Evolutionary conservation across 345 rosid genomes (phyloP).

Genomic region (Microcos paniculata): DNA sequence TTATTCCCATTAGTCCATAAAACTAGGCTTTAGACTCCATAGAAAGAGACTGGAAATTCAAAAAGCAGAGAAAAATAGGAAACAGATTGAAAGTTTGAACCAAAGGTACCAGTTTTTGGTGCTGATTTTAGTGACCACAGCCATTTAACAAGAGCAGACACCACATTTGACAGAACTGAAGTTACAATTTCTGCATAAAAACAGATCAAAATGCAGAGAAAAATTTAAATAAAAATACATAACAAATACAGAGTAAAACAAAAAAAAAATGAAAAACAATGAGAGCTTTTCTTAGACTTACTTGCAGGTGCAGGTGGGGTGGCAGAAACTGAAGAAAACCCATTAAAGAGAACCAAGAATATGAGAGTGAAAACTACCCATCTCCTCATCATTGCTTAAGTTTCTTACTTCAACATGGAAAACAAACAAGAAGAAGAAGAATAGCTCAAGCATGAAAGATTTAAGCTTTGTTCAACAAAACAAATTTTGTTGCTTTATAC

Average conservation of each 20-base stretch:
- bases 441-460: slow-evolving; percentile 27
- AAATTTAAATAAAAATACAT: slow-evolving; percentile 2
- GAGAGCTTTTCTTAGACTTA: slow-evolving; percentile 33
- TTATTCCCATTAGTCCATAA: slow-evolving; percentile 17
- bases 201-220: slow-evolving; percentile 7
- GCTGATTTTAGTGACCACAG: slow-evolving; percentile 81
- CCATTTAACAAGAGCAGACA: slow-evolving; percentile 79
- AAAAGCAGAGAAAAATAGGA: slow-evolving; percentile 5
- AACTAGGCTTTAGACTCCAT: background rate
- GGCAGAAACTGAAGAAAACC: slow-evolving; percentile 75
- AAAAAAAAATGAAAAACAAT: background rate
- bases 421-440: slow-evolving; percentile 17
- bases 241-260: background rate
- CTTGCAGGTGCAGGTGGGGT: slow-evolving; percentile 83
- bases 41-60: background rate
- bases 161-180: slow-evolving; percentile 75
- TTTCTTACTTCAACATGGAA: slow-evolving; percentile 18
- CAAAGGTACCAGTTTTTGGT: slow-evolving; percentile 57
- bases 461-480: slow-evolving; percentile 20
- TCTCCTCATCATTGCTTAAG: slow-evolving; percentile 37
- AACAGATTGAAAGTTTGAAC: slow-evolving; percentile 6
- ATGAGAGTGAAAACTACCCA: slow-evolving; percentile 43
- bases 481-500: background rate
- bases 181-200: slow-evolving; percentile 64
- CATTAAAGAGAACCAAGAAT: slow-evolving; percentile 40